phyloP scores from a whole-genome alignment of 768 basidiomycete species.

The Podaxis sp. region DNA sequence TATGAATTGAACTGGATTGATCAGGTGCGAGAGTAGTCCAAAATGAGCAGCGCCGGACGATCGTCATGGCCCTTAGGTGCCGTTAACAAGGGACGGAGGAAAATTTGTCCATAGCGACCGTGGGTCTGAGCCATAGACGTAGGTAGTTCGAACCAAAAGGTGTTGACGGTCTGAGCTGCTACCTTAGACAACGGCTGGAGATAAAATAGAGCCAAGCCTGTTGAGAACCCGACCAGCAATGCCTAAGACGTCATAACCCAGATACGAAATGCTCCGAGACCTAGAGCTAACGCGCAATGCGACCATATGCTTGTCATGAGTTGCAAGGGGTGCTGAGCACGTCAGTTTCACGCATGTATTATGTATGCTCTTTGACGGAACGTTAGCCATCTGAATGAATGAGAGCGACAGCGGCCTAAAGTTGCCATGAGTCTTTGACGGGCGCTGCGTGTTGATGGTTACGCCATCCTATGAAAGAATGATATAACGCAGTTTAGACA shows the following conservation, averaged over 20 bases:
- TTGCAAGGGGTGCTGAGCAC: background rate
- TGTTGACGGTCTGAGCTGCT: background rate
- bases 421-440: background rate
- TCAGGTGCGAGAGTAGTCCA: too few relatives aligned
- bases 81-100: too few relatives aligned
- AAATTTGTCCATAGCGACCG: too few relatives aligned
- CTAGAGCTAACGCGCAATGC: background rate
- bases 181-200: background rate
- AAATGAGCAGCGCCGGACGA: too few relatives aligned
- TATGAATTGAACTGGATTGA: too few relatives aligned
- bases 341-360: background rate
- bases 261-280: background rate
- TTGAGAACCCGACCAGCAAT: background rate
- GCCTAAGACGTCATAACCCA: background rate
- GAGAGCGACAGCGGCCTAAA: background rate
- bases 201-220: background rate
- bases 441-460: background rate
- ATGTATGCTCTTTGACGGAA: background rate
- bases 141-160: too few relatives aligned
- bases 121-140: too few relatives aligned
- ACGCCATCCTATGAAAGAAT: background rate
- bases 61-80: too few relatives aligned
- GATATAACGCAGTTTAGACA: background rate
- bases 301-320: background rate
- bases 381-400: background rate